Percentiles rank a stretch among this genome's conserved stretches.
These are phyloP conservation scores for Tolypocladium nubicola DNA, from an alignment of 2,329 filamentous ascomycete species.

Conservation along the genomic window DNA sequence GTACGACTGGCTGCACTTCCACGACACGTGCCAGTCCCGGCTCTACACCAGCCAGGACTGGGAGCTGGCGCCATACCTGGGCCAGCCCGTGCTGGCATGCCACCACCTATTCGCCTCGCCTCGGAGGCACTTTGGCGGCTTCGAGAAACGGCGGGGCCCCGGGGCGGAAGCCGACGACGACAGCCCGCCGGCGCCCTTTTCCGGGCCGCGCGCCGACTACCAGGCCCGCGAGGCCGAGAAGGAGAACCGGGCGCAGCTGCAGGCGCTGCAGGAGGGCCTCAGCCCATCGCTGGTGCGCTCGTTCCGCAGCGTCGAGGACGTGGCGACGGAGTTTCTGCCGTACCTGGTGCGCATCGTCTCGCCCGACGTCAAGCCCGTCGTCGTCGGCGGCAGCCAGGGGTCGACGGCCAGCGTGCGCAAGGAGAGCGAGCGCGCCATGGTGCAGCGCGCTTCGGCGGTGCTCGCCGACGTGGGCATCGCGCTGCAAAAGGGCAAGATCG, in stretches of 20 bases:
- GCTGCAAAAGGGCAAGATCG: conserved; percentile 72
- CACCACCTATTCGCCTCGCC: conserved; percentile 82
- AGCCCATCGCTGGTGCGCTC: conserved; percentile 61
- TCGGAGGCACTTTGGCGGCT: conserved; percentile 34
- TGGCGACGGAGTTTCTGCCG: conserved; percentile 75
- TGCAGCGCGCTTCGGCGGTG: conserved; percentile 67
- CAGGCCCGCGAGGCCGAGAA: conserved; percentile 72
- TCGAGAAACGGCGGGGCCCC: conserved; percentile 33
- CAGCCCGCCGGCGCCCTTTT: conserved; percentile 58
- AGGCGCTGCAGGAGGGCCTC: conserved; percentile 61
- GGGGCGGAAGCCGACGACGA: conserved; percentile 35
- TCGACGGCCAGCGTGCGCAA: conserved; percentile 78
- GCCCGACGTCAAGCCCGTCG: conserved; percentile 82
- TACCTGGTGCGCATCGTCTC: conserved; percentile 76
- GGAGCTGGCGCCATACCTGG: conserved; percentile 82
- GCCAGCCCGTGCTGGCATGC: conserved; percentile 77
- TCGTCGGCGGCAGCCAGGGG: conserved; percentile 58
- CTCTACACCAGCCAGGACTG: conserved; percentile 83
- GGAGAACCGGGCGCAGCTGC: conserved; percentile 63
- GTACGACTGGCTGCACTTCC: conserved; percentile 94
- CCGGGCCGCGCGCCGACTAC: conserved; percentile 73
- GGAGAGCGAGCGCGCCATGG: conserved; percentile 72
- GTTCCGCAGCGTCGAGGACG: conserved; percentile 68
- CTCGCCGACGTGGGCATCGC: conserved; percentile 75
- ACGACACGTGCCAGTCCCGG: conserved; percentile 70